Evolutionary conservation across 495 filamentous ascomycete species (phyloP).

Genomic region (Tuber aestivum): DNA sequence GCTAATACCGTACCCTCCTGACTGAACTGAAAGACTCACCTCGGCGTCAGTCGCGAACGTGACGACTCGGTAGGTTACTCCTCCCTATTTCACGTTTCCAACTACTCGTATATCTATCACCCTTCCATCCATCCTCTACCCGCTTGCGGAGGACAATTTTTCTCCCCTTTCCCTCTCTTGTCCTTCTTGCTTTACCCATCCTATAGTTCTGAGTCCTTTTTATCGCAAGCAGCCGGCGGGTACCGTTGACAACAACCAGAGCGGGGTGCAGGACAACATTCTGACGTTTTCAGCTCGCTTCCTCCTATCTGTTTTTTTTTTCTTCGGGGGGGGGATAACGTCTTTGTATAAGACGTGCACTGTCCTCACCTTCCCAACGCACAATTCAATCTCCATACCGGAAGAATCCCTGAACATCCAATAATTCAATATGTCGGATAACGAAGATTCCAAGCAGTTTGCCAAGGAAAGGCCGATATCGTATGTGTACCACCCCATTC

Average conservation of each 20-base stretch:
- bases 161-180: not conserved
- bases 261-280: constrained; percentile 1
- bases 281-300: constrained; percentile 6
- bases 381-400: not conserved
- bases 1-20: not conserved
- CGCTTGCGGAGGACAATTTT: not conserved
- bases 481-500: constrained; percentile 14
- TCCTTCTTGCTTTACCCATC: not conserved
- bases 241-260: not conserved
- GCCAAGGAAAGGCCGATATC: constrained; percentile 31
- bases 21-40: not conserved
- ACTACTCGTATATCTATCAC: not conserved
- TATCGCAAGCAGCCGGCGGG: not conserved
- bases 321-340: not conserved
- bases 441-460: constrained; percentile 26
- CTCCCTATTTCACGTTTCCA: not conserved
- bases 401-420: not conserved
- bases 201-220: not conserved
- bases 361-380: not conserved
- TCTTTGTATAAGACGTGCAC: constrained; percentile 1
- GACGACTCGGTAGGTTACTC: not conserved
- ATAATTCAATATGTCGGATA: constrained; percentile 25
- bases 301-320: not conserved
- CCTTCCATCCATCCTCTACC: not conserved
- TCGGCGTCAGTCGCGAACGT: not conserved